Evolutionary conservation across 345 rosid species (phyloP).

Genomic region (Populus nigra): DNA sequence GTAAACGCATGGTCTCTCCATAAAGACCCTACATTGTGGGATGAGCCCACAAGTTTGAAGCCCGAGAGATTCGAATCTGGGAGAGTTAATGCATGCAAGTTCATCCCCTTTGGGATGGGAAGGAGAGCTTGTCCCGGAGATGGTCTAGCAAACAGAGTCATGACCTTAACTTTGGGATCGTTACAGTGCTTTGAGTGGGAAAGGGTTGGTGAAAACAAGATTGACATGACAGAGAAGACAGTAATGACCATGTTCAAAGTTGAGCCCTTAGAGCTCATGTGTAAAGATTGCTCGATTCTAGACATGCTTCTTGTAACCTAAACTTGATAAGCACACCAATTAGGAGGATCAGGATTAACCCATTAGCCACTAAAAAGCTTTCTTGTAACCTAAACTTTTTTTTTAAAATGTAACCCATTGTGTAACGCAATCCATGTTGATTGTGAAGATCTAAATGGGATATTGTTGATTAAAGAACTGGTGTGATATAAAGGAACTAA

Average conservation of each 20-base stretch:
- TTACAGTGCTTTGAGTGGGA: constrained; percentile 26
- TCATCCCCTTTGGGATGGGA: constrained; percentile 20
- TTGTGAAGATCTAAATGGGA: too few relatives aligned
- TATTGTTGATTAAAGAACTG: too few relatives aligned
- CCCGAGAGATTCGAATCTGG: constrained; percentile 17
- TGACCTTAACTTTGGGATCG: constrained; percentile 19
- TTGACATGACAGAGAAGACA: neutral
- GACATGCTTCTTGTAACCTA: neutral
- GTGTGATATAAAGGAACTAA: too few relatives aligned
- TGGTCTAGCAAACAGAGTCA: constrained; percentile 12
- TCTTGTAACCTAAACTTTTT: too few relatives aligned
- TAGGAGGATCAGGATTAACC: too few relatives aligned
- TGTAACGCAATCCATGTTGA: too few relatives aligned
- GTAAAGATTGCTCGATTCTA: neutral
- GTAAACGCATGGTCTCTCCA: neutral
- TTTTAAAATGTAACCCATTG: too few relatives aligned
- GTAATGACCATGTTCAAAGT: neutral
- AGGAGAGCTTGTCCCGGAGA: constrained; percentile 7
- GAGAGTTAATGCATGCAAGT: neutral
- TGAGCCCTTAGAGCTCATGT: constrained; percentile 5
- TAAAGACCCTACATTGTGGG: neutral
- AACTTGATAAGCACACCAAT: too few relatives aligned
- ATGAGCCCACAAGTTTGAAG: neutral
- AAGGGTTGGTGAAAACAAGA: neutral
- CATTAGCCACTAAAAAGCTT: too few relatives aligned